A percentile compares a stretch with the other conserved stretches of the same genome.
Conservation (phyloP, 805 yeast genomes). For the Peterozyma toletana region DNA sequence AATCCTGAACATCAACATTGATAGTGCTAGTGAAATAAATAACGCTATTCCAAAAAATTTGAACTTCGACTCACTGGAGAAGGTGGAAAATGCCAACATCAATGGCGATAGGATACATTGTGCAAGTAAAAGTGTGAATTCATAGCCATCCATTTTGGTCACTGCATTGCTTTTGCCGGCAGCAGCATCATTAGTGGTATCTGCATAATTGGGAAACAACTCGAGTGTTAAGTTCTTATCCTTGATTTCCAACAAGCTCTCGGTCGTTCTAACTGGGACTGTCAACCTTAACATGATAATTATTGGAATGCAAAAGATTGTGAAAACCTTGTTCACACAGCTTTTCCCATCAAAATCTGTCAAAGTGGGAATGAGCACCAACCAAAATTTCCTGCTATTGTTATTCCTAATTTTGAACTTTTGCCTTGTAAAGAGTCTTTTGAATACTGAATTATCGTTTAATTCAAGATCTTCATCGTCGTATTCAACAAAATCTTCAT, state of each 20-base stretch:
- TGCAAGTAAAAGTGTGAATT: constrained; percentile 16
- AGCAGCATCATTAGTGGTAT: constrained; percentile 2
- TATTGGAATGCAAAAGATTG: constrained; percentile 14
- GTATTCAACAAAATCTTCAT: not conserved
- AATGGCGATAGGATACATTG: constrained; percentile 25
- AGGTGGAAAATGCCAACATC: constrained; percentile 16
- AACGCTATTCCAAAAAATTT: constrained; percentile 3
- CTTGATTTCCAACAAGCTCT: not conserved
- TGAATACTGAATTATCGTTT: not conserved
- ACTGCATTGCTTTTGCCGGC: not conserved
- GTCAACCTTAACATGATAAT: constrained; percentile 20
- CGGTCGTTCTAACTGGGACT: constrained; percentile 23
- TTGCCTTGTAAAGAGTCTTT: not conserved
- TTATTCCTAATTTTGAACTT: not conserved
- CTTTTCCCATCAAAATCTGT: not conserved
- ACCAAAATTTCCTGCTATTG: not conserved
- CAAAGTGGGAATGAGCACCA: not conserved
- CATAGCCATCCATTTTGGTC: constrained; percentile 11
- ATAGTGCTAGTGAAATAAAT: not conserved
- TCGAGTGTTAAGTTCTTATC: constrained; percentile 10
- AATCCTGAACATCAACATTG: not conserved
- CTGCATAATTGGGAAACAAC: constrained; percentile 4
- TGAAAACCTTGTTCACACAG: not conserved
- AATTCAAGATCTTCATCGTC: not conserved
- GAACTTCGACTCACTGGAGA: constrained; percentile 8